Conservation (phyloP, 305 asterid species). For the Fraxinus greggii region DNA sequence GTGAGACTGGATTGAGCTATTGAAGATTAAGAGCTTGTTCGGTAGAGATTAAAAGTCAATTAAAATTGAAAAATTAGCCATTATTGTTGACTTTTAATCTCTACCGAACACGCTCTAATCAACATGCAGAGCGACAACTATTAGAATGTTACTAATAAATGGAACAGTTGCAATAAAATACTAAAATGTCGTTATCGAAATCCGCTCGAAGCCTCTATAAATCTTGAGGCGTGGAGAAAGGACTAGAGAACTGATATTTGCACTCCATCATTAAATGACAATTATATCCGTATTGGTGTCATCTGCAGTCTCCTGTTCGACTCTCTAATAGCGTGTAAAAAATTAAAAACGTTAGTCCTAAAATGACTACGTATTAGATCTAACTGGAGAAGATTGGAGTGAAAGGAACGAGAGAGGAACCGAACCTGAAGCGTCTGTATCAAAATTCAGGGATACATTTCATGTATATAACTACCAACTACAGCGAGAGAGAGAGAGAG, state of each 20-base stretch:
- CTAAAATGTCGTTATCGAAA: background rate
- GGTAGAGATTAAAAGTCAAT: too few species aligned
- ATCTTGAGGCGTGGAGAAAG: background rate
- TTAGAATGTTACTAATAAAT: background rate
- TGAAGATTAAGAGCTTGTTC: too few species aligned
- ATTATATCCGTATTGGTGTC: background rate
- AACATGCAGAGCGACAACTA: background rate
- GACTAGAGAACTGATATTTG: background rate
- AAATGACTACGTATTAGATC: background rate
- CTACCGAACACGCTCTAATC: too few species aligned
- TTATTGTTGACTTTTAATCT: too few species aligned
- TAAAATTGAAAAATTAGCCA: too few species aligned
- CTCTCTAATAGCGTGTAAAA: background rate
- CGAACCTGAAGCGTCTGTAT: background rate
- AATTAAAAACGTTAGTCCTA: background rate
- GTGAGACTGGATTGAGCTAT: too few species aligned
- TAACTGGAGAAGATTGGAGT: conserved; percentile 16
- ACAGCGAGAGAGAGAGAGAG: conserved; percentile 5
- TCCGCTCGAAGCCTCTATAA: background rate
- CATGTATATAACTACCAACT: background rate
- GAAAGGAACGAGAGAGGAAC: conserved; percentile 16
- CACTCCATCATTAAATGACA: background rate
- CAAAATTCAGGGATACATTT: conserved; percentile 2
- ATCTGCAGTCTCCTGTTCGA: background rate
- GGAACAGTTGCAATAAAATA: background rate